Evolutionary conservation across 495 filamentous ascomycete species (phyloP), one percentile per base, ranked within the genome.

Genomic region (Ascodesmis nigricans): DNA sequence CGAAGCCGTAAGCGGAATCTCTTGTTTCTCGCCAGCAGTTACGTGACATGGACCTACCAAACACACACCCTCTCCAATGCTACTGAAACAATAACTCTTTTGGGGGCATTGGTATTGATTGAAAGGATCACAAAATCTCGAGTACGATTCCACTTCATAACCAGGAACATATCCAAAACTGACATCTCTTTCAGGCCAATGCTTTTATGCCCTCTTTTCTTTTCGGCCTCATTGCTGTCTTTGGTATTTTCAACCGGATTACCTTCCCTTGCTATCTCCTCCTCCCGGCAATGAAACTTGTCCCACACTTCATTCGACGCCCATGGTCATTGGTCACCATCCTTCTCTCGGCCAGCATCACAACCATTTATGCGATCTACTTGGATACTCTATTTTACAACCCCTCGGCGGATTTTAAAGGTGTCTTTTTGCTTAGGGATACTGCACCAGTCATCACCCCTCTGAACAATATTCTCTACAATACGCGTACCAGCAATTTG

Each of bases 31-130:
- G 83, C 83, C 27, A 95, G 87, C 10, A 90, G 78, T 15, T 97
- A 95, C 57, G 84, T 93, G 44, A 95, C 87, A 30, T 95, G 87
- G 90, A 92, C 90, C 26, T 91, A 78, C 59, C 87, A 97, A 59
- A 91, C 78, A 26, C 87, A 97, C 60, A 95, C 90, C 21, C 95
- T 97, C 57, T 95, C 87, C 52, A 97, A 97, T 55, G 81, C 81
- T 33, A 67, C 93, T 46, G 87, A 97, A 58, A 93, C 87, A 1
- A 61, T 97, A 45, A 64, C 78, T 20, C 83, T 97, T 11, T 63
- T 73, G 31, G 95, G 90, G 87, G 75, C 75, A 41, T 50, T 97
- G 55, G 81, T 93, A 32, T 60, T 95, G 47, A 77, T 93, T 47
- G 71, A 72, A 50, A 71, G 84, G 47, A 82, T 95, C 41, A 56